Base-by-base conservation (phyloP, 1,139 yeast species). In the Candida glucosophila region DNA sequence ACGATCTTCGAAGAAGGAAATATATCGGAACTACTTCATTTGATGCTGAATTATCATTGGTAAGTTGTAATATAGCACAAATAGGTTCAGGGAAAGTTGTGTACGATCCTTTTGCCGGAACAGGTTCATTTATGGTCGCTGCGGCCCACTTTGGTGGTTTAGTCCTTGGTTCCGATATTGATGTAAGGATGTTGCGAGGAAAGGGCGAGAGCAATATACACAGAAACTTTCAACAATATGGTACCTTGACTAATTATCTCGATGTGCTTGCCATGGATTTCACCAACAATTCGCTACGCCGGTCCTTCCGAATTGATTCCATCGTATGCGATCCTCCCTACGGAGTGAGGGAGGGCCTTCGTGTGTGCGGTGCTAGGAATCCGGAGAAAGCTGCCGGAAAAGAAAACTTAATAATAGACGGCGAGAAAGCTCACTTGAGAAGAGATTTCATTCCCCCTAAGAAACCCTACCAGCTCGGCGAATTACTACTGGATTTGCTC, bases 251-350 rank as follows among this genome's bases (percentile, higher is more conserved):
- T 5, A 61, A 67, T 27, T 78, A 77, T 41, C 49, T 86, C 26
- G 98, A 88, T 49, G 77, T 80, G 0, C 44, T 85, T 41, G 77
- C 93, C 8, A 83, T 90, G 93, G 99, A 90, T 52, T 90, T 90
- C 50, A 90, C 97, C 4, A 88, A 90, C 47, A 81, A 81, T 49
- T 79, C 95, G 3, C 59, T 92, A 29, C 66, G 96, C 35, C 33
- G 52, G 1, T 64, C 68, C 39, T 55, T 90, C 22, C 52, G 45
- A 19, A 67, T 92, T 11, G 95, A 90, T 43, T 69, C 86, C 1
- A 86, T 90, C 9, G 73, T 90, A 2, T 88, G 96, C 47, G 99
- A 90, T 51, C 98, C 98, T 2, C 99, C 99, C 0, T 90, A 90
- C 49, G 99, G 98, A 3, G 93, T 90, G 1, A 67, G 99, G 41